Conservation (phyloP, 202 grass and related monocot species). For the Schoenoplectus tabernaemontani region DNA sequence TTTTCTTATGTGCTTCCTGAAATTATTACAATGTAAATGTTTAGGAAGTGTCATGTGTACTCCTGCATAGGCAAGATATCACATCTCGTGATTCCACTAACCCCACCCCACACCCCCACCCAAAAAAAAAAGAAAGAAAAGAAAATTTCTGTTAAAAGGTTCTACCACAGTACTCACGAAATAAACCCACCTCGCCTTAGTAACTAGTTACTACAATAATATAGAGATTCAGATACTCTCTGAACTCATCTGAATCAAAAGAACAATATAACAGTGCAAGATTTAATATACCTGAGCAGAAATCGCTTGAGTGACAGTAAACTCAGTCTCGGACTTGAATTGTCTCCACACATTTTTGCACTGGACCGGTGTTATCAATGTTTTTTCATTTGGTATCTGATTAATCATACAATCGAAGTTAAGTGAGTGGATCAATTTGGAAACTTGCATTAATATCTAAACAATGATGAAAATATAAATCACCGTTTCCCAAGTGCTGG, state of each 20-base stretch:
- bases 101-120: too few relatives aligned
- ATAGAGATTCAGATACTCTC: not conserved
- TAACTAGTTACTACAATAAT: not conserved
- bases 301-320: slow-evolving; percentile 92
- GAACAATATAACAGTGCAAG: not conserved
- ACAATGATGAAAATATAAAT: slow-evolving; percentile 30
- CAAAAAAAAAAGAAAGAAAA: too few relatives aligned
- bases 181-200: not conserved
- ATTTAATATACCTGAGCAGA: slow-evolving; percentile 66
- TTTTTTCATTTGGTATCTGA: slow-evolving; percentile 65
- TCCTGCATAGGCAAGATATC: not conserved
- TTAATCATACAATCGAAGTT: slow-evolving; percentile 18
- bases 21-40: slow-evolving; percentile 22
- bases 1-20: slow-evolving; percentile 95
- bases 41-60: not conserved
- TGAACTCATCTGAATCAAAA: not conserved
- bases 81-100: too few relatives aligned
- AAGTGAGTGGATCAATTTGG: not conserved
- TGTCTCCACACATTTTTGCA: slow-evolving; percentile 96
- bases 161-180: not conserved
- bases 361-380: slow-evolving; percentile 89
- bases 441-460: not conserved
- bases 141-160: not conserved
- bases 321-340: slow-evolving; percentile 93
- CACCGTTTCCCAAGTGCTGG: slow-evolving; percentile 92